These are phyloP conservation scores for Leptodermis oblonga DNA, from an alignment of 257 asterid species.

Conservation along the genomic window DNA sequence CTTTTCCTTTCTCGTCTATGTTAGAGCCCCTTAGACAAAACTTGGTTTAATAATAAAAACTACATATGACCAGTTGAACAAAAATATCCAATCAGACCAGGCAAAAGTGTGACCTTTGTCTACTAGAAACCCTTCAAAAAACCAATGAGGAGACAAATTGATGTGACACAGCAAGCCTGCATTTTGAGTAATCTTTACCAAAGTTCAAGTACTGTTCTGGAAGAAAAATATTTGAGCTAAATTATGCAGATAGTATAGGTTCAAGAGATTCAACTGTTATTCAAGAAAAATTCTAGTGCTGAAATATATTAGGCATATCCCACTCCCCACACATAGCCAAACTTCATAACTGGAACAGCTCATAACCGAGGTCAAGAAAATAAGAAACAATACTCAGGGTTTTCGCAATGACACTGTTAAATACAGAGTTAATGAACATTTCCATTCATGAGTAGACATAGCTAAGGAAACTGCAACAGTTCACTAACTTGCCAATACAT, in stretches of 20 bases:
- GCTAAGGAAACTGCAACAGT: not conserved
- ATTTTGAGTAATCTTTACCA: not conserved
- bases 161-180: not conserved
- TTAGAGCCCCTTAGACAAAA: no score
- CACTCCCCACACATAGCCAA: not conserved
- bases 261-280: not conserved
- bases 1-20: not conserved
- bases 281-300: not conserved
- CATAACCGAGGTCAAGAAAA: not conserved
- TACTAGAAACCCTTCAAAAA: not conserved
- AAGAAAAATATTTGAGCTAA: not conserved
- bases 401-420: not conserved
- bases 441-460: not conserved
- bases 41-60: no score
- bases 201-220: not conserved
- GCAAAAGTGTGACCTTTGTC: not conserved
- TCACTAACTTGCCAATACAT: not conserved
- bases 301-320: slow-evolving; percentile 3
- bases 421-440: not conserved
- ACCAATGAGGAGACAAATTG: not conserved
- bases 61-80: not conserved
- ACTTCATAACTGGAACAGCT: not conserved
- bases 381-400: not conserved
- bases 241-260: not conserved
- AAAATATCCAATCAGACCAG: not conserved